Evolutionary conservation across 805 yeast genomes (phyloP).

Genomic region (Kodamaea sagamina): DNA sequence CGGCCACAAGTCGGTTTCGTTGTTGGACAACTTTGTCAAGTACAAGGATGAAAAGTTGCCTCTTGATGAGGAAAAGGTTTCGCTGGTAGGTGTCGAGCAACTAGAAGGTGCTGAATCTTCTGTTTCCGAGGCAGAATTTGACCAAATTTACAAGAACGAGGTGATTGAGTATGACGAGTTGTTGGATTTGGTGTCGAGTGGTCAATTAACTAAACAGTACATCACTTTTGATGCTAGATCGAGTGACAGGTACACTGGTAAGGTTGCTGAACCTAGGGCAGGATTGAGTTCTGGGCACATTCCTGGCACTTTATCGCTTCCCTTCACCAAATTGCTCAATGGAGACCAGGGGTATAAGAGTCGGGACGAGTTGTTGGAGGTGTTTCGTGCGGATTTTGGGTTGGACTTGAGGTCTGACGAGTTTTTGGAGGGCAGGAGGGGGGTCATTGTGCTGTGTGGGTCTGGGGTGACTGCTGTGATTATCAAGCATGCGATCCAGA

Average conservation of each 20-base stretch:
- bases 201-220: slow-evolving; percentile 46
- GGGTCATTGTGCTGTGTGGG: slow-evolving; percentile 88
- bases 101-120: slow-evolving; percentile 23
- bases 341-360: slow-evolving; percentile 48
- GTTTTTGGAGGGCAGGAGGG: slow-evolving; percentile 48
- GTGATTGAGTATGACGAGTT: slow-evolving; percentile 71
- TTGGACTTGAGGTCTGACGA: slow-evolving; percentile 31
- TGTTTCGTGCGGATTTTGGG: slow-evolving; percentile 43
- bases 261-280: slow-evolving; percentile 83
- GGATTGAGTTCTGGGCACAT: slow-evolving; percentile 90
- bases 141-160: slow-evolving; percentile 39
- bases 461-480: slow-evolving; percentile 96
- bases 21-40: slow-evolving; percentile 67
- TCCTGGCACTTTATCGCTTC: slow-evolving; percentile 76
- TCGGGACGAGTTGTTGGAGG: slow-evolving; percentile 44
- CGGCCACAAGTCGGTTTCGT: slow-evolving; percentile 68
- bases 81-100: slow-evolving; percentile 4
- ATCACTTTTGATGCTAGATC: slow-evolving; percentile 83
- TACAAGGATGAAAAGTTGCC: slow-evolving; percentile 37
- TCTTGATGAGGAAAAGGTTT: slow-evolving; percentile 1
- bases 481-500: slow-evolving; percentile 60
- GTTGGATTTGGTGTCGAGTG: slow-evolving; percentile 53
- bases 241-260: slow-evolving; percentile 70
- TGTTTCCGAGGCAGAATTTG: slow-evolving; percentile 29
- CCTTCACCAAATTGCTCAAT: slow-evolving; percentile 65